These are phyloP conservation scores for Fragaria vesca DNA, from an alignment of 306 rosid species.

Conservation along the genomic window DNA sequence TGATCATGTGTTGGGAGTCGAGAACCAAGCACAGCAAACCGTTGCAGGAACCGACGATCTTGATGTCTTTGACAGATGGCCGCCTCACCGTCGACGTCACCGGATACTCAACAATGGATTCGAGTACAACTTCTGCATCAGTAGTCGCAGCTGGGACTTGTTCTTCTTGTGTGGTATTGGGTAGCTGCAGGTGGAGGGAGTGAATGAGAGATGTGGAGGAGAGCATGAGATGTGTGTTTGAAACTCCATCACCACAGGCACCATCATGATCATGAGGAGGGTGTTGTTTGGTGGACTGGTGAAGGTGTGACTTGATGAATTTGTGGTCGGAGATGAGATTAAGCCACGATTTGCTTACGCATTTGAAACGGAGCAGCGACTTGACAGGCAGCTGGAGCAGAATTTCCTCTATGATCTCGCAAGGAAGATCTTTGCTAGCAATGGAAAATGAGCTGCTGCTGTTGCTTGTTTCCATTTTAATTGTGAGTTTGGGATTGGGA, in stretches of 20 bases:
- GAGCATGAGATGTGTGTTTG: slow-evolving; percentile 10
- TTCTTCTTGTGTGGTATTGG: background rate
- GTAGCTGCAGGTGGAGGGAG: slow-evolving; percentile 3
- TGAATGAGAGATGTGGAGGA: slow-evolving; percentile 3
- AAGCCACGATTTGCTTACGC: slow-evolving; percentile 22
- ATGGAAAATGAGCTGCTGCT: background rate
- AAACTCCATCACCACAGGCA: background rate
- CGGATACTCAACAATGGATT: background rate
- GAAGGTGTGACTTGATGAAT: slow-evolving; percentile 18
- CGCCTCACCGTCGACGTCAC: background rate
- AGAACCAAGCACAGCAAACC: slow-evolving; percentile 17
- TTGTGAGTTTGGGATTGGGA: background rate
- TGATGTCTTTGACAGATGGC: background rate
- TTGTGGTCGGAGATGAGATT: slow-evolving; percentile 19
- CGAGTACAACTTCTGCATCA: background rate
- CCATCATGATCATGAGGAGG: background rate
- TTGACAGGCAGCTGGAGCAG: slow-evolving; percentile 23
- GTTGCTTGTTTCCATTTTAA: background rate
- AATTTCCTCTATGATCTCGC: slow-evolving; percentile 12
- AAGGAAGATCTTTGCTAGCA: slow-evolving; percentile 6
- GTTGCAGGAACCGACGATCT: slow-evolving; percentile 16
- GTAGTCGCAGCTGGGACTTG: background rate
- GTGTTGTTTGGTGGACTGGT: slow-evolving; percentile 8
- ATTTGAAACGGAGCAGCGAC: slow-evolving; percentile 19
- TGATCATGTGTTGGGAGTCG: background rate